Conservation (phyloP, 2,329 filamentous ascomycete genomes). For the Ophiostoma pallidulum region DNA sequence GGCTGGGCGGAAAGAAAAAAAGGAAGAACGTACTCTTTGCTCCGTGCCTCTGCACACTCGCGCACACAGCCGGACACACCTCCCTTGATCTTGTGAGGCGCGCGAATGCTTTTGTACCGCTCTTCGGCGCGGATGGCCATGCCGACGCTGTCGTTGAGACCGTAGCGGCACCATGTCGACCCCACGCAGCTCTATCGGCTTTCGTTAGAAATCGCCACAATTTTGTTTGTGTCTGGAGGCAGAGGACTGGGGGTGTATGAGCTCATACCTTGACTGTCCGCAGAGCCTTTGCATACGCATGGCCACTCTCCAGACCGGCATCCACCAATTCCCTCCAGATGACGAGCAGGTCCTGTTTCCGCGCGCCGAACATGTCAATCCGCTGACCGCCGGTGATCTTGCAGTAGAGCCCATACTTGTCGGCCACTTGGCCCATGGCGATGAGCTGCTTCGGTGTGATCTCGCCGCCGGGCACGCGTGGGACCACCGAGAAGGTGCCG, state of each 20-base stretch:
- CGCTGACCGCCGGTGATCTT: constrained; percentile 90
- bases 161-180: constrained; percentile 83
- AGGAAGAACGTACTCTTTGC: constrained; percentile 73
- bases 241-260: no score
- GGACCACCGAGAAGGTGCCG: constrained; percentile 82
- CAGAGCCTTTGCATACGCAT: constrained; percentile 83
- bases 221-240: not conserved
- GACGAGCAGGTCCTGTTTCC: constrained; percentile 71
- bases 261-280: constrained; percentile 60
- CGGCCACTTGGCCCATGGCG: constrained; percentile 72
- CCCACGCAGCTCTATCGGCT: constrained; percentile 63
- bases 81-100: constrained; percentile 84
- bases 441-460: constrained; percentile 82
- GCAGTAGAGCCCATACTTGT: constrained; percentile 75
- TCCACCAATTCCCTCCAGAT: constrained; percentile 78
- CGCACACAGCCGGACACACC: constrained; percentile 86
- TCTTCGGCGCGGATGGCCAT: constrained; percentile 84
- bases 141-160: constrained; percentile 81
- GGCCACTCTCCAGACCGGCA: constrained; percentile 81
- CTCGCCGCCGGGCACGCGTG: constrained; percentile 73
- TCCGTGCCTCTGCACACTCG: constrained; percentile 86
- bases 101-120: constrained; percentile 83
- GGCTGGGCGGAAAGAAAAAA: no score
- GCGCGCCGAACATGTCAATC: constrained; percentile 87
- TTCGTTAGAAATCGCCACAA: not conserved